phyloP scores from a whole-genome alignment of 2,329 filamentous ascomycete genomes.

The Ophiosphaerella korrae region DNA sequence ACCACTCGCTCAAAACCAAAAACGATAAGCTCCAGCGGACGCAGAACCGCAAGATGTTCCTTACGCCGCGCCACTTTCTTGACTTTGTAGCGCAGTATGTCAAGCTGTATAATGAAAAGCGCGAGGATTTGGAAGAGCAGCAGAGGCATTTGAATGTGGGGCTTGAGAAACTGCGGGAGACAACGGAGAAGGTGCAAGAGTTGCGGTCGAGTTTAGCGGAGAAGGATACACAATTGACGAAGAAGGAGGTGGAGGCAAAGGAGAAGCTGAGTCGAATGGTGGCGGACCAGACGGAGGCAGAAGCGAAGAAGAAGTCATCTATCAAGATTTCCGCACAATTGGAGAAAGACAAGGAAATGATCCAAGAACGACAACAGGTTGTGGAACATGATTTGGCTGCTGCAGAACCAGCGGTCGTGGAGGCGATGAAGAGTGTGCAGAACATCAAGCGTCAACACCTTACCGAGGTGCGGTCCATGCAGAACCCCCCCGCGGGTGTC shows the following conservation, averaged over 20 bases:
- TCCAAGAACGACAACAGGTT: slow-evolving; percentile 79
- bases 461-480: slow-evolving; percentile 97
- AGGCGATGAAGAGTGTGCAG: slow-evolving; percentile 94
- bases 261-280: slow-evolving; percentile 98
- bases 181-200: slow-evolving; percentile 95
- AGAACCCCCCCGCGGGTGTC: slow-evolving; percentile 87
- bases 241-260: slow-evolving; percentile 93
- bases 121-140: slow-evolving; percentile 97
- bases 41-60: slow-evolving; percentile 88
- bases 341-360: slow-evolving; percentile 87
- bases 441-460: slow-evolving; percentile 98
- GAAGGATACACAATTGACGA: slow-evolving; percentile 91
- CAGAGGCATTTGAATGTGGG: slow-evolving; percentile 98
- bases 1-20: slow-evolving; percentile 90
- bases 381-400: slow-evolving; percentile 86
- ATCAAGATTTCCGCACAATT: slow-evolving; percentile 86
- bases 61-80: slow-evolving; percentile 95
- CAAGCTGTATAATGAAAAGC: slow-evolving; percentile 96
- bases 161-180: slow-evolving; percentile 95
- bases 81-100: slow-evolving; percentile 99
- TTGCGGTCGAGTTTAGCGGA: slow-evolving; percentile 86
- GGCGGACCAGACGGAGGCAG: slow-evolving; percentile 90
- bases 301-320: slow-evolving; percentile 85
- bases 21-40: slow-evolving; percentile 88
- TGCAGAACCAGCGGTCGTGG: slow-evolving; percentile 89